These are phyloP conservation scores for Euphorbia celastroides DNA, from an alignment of 441 rosid genomes.

Conservation along the genomic window DNA sequence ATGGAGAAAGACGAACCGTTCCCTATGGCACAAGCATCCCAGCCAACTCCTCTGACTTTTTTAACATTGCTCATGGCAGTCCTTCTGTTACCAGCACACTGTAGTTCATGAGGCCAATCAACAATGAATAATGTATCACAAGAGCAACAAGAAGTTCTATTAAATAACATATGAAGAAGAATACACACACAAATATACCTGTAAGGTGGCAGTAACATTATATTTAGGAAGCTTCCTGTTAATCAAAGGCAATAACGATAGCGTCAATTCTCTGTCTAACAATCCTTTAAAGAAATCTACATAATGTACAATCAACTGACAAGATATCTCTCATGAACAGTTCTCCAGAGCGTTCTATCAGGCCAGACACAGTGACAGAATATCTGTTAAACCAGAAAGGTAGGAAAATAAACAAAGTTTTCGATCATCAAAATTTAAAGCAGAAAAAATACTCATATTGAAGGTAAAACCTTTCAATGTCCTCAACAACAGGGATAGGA, in stretches of 20 bases:
- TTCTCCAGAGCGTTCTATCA: conserved; percentile 47
- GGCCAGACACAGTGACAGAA: conserved; percentile 45
- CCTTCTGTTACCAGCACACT: conserved; percentile 99
- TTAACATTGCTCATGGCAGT: conserved; percentile 91
- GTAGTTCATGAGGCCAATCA: conserved; percentile 14
- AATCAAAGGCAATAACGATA: conserved; percentile 1
- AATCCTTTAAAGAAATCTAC: conserved; percentile 3
- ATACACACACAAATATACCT: conserved; percentile 34
- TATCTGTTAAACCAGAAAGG: conserved; percentile 40
- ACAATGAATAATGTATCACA: neutral
- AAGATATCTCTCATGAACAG: conserved; percentile 67
- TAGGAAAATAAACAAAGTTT: conserved; percentile 16
- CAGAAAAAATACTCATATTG: neutral
- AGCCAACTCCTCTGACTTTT: conserved; percentile 90
- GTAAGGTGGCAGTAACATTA: conserved; percentile 70
- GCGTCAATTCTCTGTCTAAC: neutral
- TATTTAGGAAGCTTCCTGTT: conserved; percentile 81
- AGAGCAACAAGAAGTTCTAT: neutral
- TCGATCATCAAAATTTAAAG: neutral
- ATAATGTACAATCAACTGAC: conserved; percentile 27
- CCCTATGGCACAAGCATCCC: conserved; percentile 93
- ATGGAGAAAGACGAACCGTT: conserved; percentile 49
- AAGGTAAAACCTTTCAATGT: conserved; percentile 46
- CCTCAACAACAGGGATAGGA: conserved; percentile 76
- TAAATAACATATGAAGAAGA: neutral